Evolutionary conservation across 2,329 filamentous ascomycete species (phyloP).

Genomic region (Bipolaris zeicola): DNA sequence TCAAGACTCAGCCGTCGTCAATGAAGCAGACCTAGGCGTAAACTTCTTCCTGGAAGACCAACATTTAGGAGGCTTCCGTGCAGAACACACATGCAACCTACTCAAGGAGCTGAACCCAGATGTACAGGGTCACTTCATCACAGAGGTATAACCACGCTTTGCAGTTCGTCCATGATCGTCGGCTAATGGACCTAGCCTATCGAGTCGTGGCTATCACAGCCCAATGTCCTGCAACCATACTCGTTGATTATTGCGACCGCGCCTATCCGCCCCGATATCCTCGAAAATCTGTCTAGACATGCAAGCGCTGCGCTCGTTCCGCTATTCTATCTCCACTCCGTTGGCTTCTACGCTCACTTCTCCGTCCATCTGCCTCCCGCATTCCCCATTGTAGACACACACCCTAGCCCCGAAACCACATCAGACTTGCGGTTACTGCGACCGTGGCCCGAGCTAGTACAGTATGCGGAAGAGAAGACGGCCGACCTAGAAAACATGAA

Average conservation of each 20-base stretch:
- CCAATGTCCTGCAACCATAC: conserved; percentile 54
- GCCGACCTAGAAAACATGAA: conserved; percentile 70
- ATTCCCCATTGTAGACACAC: conserved; percentile 93
- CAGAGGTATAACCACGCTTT: conserved; percentile 53
- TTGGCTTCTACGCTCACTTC: conserved; percentile 91
- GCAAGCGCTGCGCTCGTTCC: conserved; percentile 68
- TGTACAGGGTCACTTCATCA: conserved; percentile 74
- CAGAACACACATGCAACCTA: conserved; percentile 75
- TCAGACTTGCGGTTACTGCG: conserved; percentile 82
- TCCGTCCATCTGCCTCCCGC: conserved; percentile 76
- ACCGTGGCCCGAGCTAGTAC: conserved; percentile 82
- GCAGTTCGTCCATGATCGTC: not conserved
- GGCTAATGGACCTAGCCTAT: conserved; percentile 46
- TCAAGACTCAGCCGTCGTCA: conserved; percentile 77
- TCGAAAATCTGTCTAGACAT: conserved; percentile 58
- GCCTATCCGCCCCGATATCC: conserved; percentile 60
- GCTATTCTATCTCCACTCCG: conserved; percentile 81
- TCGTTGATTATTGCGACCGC: conserved; percentile 67
- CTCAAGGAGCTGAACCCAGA: conserved; percentile 91
- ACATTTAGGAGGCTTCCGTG: conserved; percentile 76
- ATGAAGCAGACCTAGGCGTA: conserved; percentile 82
- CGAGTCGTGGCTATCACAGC: conserved; percentile 52
- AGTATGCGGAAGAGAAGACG: conserved; percentile 71
- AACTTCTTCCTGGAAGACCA: conserved; percentile 94
- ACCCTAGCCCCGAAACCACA: conserved; percentile 84